Conservation (phyloP, 306 rosid species). For the Medicago arabica region DNA sequence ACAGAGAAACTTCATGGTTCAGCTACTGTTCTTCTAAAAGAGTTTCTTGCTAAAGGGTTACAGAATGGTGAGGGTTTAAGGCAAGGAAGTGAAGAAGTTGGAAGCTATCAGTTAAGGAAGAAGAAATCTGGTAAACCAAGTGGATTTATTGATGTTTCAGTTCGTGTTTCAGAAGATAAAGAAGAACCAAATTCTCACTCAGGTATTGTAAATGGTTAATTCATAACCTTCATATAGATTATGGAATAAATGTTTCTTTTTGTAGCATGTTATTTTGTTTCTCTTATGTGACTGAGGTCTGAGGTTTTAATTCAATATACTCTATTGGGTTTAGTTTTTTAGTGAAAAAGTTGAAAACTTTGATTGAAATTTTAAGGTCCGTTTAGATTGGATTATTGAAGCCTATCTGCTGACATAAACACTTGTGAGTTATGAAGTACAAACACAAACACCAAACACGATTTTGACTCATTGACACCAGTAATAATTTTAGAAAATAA, state of each 20-base stretch:
- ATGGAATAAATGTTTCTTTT: background rate
- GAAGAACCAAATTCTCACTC: conserved; percentile 51
- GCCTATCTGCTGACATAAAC: no score
- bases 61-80: conserved; percentile 47
- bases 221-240: background rate
- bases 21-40: conserved; percentile 67
- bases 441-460: no score
- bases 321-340: no score
- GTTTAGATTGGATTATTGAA: no score
- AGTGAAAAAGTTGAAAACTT: no score
- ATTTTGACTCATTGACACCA: no score
- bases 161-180: conserved; percentile 65
- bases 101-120: conserved; percentile 78
- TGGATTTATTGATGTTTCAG: conserved; percentile 76
- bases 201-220: conserved; percentile 46
- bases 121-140: conserved; percentile 68
- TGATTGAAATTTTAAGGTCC: no score
- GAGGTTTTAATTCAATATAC: no score
- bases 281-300: no score
- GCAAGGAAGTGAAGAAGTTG: conserved; percentile 58
- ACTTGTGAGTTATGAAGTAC: no score
- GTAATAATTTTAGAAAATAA: no score
- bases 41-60: conserved; percentile 65
- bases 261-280: background rate
- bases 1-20: conserved; percentile 79